Evolutionary conservation across 768 basidiomycete species (phyloP), one percentile per base, ranked within the genome.

Genomic region (Suillus variegatus): DNA sequence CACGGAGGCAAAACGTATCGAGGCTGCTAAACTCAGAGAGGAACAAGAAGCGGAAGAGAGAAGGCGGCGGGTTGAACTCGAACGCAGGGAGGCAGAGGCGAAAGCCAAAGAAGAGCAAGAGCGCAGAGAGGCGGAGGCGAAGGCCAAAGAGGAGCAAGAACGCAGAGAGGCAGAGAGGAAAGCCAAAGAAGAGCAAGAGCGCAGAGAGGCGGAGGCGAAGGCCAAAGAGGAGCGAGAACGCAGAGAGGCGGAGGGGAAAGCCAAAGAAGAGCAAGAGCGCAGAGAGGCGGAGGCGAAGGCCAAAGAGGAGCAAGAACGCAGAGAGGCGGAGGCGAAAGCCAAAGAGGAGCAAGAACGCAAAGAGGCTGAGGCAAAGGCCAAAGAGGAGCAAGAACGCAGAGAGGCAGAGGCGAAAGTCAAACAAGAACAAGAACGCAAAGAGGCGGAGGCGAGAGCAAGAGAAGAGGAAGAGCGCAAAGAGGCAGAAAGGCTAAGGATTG

Each of bases 1-100:
- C 54, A 65, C 75, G 32, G 80, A 82, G 38, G 80, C 82, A 3
- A 76, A 80, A 62, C 77, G 74, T n/a, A 72, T 72, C 2, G 87
- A 86, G 63, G 74, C 73, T 4, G 68, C 76, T 57, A 79, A 82
- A 49, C 38, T 69, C 8, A 71, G 66, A 32, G 72, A 67, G 54
- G 73, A 75, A 67, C 73, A 54, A 55, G 76, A 76, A 63, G 69
- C 66, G 25, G 71, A 73, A 22, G 72, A 70, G 64, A 71, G 64
- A 63, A 67, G 36, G 58, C 69, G 47, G 46, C 66, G 54, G 32
- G 65, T 67, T 57, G 71, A 69, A 65, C 64, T 58, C 6, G 66
- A 72, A 43, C 47, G 13, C 46, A 28, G 28, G 28, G 28, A 28
- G 28, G 28, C 28, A 28, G 28, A 28, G 28, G 20, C 68, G 55